Evolutionary conservation across 768 basidiomycete species (phyloP).

Genomic region (Lanmaoa rubissima): DNA sequence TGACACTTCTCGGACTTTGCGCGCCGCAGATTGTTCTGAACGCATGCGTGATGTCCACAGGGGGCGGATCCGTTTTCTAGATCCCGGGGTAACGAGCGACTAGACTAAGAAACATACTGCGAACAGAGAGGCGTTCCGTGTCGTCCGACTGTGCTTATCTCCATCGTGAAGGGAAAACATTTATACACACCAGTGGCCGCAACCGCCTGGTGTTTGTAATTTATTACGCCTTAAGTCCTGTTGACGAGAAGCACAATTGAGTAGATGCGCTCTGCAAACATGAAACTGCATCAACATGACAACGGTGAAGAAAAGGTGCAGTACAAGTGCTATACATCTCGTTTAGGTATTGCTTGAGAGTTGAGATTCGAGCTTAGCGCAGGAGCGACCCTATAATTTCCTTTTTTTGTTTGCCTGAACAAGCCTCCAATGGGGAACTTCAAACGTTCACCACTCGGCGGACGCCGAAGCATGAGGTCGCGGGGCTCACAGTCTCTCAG

Average conservation of each 20-base stretch:
- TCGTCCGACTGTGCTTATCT: not conserved
- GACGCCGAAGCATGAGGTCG: not conserved
- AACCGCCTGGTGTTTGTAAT: not conserved
- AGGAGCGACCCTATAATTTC: not conserved
- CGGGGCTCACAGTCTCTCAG: no score
- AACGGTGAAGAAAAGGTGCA: not conserved
- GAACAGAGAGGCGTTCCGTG: not conserved
- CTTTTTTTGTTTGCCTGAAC: not conserved
- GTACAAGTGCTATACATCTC: not conserved
- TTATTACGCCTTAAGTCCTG: constrained; percentile 1
- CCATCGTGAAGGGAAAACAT: not conserved
- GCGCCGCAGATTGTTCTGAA: not conserved
- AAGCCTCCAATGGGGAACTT: no score
- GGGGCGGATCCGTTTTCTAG: constrained; percentile 25
- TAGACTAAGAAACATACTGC: not conserved
- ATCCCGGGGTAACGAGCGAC: not conserved
- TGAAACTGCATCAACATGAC: constrained; percentile 1
- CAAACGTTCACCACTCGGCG: not conserved
- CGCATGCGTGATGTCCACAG: constrained; percentile 4
- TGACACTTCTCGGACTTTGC: not conserved
- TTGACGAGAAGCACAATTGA: not conserved
- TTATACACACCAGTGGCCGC: not conserved
- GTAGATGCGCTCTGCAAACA: not conserved
- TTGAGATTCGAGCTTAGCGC: not conserved
- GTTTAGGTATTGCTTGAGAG: not conserved